phyloP scores from a whole-genome alignment of 805 yeast species.

The Nakazawaea ishiwadae region DNA sequence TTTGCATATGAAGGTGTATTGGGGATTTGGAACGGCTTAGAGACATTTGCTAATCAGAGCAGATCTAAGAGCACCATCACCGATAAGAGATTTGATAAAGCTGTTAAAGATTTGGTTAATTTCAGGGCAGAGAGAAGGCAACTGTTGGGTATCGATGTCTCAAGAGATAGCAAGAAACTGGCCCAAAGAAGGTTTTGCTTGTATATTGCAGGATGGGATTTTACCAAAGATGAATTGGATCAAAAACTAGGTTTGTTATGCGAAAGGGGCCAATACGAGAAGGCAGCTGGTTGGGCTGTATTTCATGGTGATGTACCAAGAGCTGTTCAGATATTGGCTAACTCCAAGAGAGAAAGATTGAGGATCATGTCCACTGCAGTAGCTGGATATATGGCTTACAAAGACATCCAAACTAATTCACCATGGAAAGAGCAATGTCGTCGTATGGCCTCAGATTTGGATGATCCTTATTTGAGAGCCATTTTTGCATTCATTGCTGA shows the following conservation, averaged over 20 bases:
- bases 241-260: slow-evolving; percentile 56
- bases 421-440: slow-evolving; percentile 95
- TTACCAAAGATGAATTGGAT: slow-evolving; percentile 71
- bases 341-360: slow-evolving; percentile 66
- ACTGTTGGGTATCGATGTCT: slow-evolving; percentile 38
- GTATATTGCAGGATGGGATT: slow-evolving; percentile 88
- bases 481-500: slow-evolving; percentile 93
- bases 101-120: slow-evolving; percentile 48
- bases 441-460: slow-evolving; percentile 79
- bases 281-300: slow-evolving; percentile 98
- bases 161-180: slow-evolving; percentile 40
- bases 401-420: slow-evolving; percentile 52
- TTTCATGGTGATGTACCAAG: slow-evolving; percentile 83
- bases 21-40: slow-evolving; percentile 83
- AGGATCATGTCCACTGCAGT: slow-evolving; percentile 88
- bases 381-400: slow-evolving; percentile 79
- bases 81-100: slow-evolving; percentile 41
- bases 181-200: slow-evolving; percentile 74
- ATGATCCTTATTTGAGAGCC: slow-evolving; percentile 84
- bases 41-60: slow-evolving; percentile 44
- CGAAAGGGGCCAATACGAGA: slow-evolving; percentile 58
- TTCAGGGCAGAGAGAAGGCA: slow-evolving; percentile 36
- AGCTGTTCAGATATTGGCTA: slow-evolving; percentile 75
- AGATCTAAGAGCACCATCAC: slow-evolving; percentile 32
- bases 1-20: slow-evolving; percentile 84